These are phyloP conservation scores for Cladophialophora bantiana DNA, from an alignment of 2,329 filamentous ascomycete genomes.

Conservation along the genomic window DNA sequence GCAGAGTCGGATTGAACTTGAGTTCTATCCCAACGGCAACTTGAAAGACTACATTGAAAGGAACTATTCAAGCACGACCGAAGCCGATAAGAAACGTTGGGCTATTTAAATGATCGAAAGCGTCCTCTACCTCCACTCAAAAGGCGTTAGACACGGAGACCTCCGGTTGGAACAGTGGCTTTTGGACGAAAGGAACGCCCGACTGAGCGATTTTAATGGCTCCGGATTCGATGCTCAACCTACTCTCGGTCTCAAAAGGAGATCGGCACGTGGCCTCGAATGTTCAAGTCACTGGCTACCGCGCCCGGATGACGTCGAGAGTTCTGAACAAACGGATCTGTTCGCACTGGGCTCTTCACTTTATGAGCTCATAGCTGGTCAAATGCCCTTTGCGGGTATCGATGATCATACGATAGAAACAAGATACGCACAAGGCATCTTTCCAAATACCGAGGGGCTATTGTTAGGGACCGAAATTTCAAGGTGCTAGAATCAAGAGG, in stretches of 20 bases:
- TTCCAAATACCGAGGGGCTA: slow-evolving; percentile 8
- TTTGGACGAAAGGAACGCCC: neutral
- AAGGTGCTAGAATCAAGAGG: slow-evolving; percentile 7
- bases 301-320: slow-evolving; percentile 9
- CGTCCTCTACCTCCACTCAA: slow-evolving; percentile 15
- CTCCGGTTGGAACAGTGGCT: slow-evolving; percentile 18
- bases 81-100: slow-evolving; percentile 16
- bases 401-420: slow-evolving; percentile 8
- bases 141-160: slow-evolving; percentile 15
- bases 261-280: neutral
- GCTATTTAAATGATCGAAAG: slow-evolving; percentile 20
- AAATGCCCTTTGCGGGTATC: neutral
- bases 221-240: slow-evolving; percentile 15
- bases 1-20: slow-evolving; percentile 10
- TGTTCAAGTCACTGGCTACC: slow-evolving; percentile 13
- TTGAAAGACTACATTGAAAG: slow-evolving; percentile 13
- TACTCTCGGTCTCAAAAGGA: slow-evolving; percentile 11
- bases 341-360: slow-evolving; percentile 19
- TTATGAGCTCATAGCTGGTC: slow-evolving; percentile 16
- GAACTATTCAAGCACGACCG: slow-evolving; percentile 7
- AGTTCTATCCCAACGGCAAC: slow-evolving; percentile 21
- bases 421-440: slow-evolving; percentile 6
- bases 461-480: slow-evolving; percentile 5
- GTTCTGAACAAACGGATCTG: slow-evolving; percentile 2
- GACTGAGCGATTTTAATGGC: slow-evolving; percentile 11